Evolutionary conservation across 208 protist genomes (phyloP).

Genomic region (Wallacemonas rigidus): DNA sequence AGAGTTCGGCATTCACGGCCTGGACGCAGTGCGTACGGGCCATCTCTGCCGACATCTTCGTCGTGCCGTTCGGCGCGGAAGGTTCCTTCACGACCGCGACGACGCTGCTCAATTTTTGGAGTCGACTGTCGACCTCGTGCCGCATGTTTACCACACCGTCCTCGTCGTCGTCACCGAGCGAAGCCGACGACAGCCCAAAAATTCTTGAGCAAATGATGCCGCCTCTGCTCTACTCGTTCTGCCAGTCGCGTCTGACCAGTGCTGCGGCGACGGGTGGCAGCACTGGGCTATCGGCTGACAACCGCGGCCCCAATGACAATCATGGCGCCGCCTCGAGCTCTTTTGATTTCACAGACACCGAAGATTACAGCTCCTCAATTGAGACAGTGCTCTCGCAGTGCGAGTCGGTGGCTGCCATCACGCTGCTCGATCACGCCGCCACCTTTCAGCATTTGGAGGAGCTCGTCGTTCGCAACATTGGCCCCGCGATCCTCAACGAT

Average conservation of each 20-base stretch:
- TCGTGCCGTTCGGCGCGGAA: slow-evolving; percentile 66
- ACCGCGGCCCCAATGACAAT: slow-evolving; percentile 10
- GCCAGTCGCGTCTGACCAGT: slow-evolving; percentile 47
- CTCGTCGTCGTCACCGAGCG: slow-evolving; percentile 8
- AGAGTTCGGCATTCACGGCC: slow-evolving; percentile 38
- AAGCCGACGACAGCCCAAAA: slow-evolving; percentile 29
- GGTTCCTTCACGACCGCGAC: slow-evolving; percentile 73
- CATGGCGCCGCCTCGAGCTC: slow-evolving; percentile 10
- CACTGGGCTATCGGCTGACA: background rate
- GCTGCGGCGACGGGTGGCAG: slow-evolving; percentile 5
- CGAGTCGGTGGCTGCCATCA: slow-evolving; percentile 47
- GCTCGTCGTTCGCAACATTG: slow-evolving; percentile 52
- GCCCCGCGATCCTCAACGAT: slow-evolving; percentile 52
- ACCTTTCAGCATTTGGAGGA: slow-evolving; percentile 55
- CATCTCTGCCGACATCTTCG: slow-evolving; percentile 66
- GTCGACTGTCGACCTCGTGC: slow-evolving; percentile 54
- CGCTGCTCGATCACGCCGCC: slow-evolving; percentile 42
- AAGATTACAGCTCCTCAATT: slow-evolving; percentile 49
- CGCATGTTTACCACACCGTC: slow-evolving; percentile 49
- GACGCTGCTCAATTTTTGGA: slow-evolving; percentile 74
- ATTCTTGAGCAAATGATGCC: slow-evolving; percentile 59
- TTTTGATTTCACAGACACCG: slow-evolving; percentile 30
- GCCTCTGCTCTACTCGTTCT: slow-evolving; percentile 48
- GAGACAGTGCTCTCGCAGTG: slow-evolving; percentile 63
- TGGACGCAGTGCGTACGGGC: slow-evolving; percentile 45